Evolutionary conservation across 345 rosid genomes (phyloP).

Genomic region (Lenwebbia sp.): DNA sequence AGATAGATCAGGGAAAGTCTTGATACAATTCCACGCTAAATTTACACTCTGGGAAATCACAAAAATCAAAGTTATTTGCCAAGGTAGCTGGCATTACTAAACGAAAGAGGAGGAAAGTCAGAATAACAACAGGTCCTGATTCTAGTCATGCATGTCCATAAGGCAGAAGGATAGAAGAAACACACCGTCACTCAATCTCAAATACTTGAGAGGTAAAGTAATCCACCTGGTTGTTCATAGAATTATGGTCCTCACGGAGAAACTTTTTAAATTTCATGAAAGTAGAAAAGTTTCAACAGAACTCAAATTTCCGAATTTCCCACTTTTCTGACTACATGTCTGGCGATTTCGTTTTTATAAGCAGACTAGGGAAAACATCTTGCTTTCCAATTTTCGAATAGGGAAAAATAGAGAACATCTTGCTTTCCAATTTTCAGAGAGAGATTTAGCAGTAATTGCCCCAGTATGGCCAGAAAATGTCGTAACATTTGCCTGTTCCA

Average conservation of each 20-base stretch:
- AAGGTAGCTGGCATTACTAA: neutral
- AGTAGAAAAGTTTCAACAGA: neutral
- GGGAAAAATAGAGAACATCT: too few species aligned
- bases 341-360: neutral
- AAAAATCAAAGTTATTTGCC: neutral
- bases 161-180: neutral
- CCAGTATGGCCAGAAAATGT: too few species aligned
- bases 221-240: neutral
- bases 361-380: neutral
- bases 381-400: neutral
- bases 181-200: neutral
- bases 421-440: too few species aligned
- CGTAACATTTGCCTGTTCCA: slow-evolving; percentile 61
- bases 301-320: neutral
- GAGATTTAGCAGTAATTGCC: too few species aligned
- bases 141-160: neutral
- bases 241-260: neutral
- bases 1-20: too few species aligned
- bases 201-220: neutral
- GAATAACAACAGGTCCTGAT: neutral
- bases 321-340: neutral
- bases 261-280: neutral
- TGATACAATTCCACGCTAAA: too few species aligned
- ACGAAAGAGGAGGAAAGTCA: neutral
- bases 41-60: slow-evolving; percentile 9